A percentile compares a stretch with the other conserved stretches of the same genome.
Evolutionary conservation across 2,329 filamentous ascomycete genomes (phyloP).

Genomic region (Epichloe typhina): DNA sequence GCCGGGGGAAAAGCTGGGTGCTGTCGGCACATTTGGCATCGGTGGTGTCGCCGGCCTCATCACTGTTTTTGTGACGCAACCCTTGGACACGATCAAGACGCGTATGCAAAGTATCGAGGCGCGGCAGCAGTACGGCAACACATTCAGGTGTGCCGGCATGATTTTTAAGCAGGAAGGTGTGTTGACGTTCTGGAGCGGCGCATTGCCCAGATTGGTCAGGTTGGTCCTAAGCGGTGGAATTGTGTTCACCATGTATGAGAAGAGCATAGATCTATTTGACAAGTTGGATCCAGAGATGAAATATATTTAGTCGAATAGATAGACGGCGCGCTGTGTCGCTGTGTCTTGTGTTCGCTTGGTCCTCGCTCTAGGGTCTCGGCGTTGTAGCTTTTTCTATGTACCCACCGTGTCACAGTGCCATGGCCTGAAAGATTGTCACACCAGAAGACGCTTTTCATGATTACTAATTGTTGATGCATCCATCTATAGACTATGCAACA

Average conservation of each 20-base stretch:
- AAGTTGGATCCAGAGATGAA: constrained; percentile 67
- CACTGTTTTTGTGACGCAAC: constrained; percentile 68
- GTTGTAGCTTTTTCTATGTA: no score
- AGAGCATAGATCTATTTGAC: constrained; percentile 82
- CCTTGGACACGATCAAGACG: constrained; percentile 90
- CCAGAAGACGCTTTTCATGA: no score
- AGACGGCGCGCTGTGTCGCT: background rate
- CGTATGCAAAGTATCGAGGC: constrained; percentile 95
- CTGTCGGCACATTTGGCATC: constrained; percentile 77
- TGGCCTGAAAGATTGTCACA: no score
- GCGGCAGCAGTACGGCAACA: constrained; percentile 69
- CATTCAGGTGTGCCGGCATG: constrained; percentile 63
- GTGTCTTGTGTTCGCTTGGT: background rate
- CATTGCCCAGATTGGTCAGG: constrained; percentile 70
- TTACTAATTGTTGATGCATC: no score
- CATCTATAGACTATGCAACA: no score
- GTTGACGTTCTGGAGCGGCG: constrained; percentile 87
- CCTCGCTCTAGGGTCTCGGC: no score
- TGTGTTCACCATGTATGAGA: constrained; percentile 98
- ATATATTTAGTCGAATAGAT: constrained; percentile 48
- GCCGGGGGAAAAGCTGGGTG: constrained; percentile 92
- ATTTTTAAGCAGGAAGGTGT: constrained; percentile 86
- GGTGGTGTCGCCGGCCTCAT: constrained; percentile 81
- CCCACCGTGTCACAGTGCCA: no score
- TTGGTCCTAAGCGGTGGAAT: constrained; percentile 89